Conservation (phyloP, 108 stramenopile species). For the Fistulifera solaris region DNA sequence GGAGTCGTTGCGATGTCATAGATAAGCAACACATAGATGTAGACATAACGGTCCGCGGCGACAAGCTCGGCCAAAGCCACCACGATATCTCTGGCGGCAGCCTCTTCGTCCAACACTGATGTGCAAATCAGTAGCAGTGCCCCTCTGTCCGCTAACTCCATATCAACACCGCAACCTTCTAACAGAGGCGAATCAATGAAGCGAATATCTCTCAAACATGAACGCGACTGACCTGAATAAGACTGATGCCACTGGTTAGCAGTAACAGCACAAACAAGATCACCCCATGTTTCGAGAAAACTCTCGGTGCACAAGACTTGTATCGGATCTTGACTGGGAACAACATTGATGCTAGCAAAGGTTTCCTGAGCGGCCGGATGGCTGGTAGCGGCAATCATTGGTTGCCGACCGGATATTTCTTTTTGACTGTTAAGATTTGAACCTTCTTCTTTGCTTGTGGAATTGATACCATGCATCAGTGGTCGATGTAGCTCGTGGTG, state of each 20-base stretch:
- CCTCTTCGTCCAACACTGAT: conserved; percentile 20
- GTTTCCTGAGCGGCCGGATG: too few relatives aligned
- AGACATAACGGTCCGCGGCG: conserved; percentile 35
- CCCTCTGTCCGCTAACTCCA: conserved; percentile 36
- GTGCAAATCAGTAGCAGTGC: conserved; percentile 37
- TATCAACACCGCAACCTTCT: conserved; percentile 44
- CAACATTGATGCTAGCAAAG: too few relatives aligned
- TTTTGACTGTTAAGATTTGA: too few relatives aligned
- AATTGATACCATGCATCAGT: too few relatives aligned
- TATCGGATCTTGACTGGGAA: conserved; percentile 8
- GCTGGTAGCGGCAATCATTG: too few relatives aligned
- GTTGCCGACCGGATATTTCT: too few relatives aligned
- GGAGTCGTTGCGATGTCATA: conserved; percentile 2
- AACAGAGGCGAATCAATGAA: conserved; percentile 46
- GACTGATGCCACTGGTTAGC: conserved; percentile 30
- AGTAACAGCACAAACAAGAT: conserved; percentile 33
- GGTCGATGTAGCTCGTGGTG: too few relatives aligned
- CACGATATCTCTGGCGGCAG: conserved; percentile 6
- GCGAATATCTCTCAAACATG: conserved; percentile 5
- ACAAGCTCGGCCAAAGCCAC: conserved; percentile 21
- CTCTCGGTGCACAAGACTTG: conserved; percentile 48
- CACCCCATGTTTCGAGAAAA: conserved; percentile 51
- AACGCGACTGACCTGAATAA: background rate
- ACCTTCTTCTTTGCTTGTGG: too few relatives aligned
- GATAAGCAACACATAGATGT: conserved; percentile 42